Evolutionary conservation across 2,329 filamentous ascomycete species (phyloP).

Genomic region (Fusarium sp.): DNA sequence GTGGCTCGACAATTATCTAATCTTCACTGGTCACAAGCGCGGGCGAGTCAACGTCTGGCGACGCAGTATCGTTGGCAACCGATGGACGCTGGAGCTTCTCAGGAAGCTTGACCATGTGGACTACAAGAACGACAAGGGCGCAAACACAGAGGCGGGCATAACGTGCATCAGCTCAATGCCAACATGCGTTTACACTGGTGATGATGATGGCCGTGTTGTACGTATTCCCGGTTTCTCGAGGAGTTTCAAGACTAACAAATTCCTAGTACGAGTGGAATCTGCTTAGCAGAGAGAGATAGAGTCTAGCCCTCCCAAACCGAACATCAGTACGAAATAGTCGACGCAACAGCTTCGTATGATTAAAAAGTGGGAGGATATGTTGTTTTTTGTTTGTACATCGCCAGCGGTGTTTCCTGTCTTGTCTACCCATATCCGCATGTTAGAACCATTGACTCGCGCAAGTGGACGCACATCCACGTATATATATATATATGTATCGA

Average conservation of each 20-base stretch:
- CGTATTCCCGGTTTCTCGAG: constrained; percentile 32
- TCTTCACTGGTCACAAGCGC: constrained; percentile 88
- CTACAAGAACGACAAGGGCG: constrained; percentile 67
- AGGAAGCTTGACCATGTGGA: constrained; percentile 86
- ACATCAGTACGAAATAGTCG: constrained; percentile 32
- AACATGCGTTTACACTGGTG: constrained; percentile 88
- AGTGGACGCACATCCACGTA: constrained; percentile 23
- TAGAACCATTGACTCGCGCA: constrained; percentile 34
- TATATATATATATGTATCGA: constrained; percentile 28
- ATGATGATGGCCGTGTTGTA: constrained; percentile 91
- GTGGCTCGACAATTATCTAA: constrained; percentile 85
- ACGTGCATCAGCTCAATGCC: constrained; percentile 88
- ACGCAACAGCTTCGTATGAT: constrained; percentile 29
- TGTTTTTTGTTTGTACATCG: constrained; percentile 29
- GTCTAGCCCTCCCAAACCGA: constrained; percentile 43
- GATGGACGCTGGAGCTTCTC: constrained; percentile 81
- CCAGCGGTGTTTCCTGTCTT: constrained; percentile 28
- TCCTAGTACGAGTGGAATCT: constrained; percentile 71
- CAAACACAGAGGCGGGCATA: constrained; percentile 74
- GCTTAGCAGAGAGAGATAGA: constrained; percentile 67
- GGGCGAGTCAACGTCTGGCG: constrained; percentile 86
- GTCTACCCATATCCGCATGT: constrained; percentile 21
- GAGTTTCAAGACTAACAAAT: constrained; percentile 13
- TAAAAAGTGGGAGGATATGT: constrained; percentile 7
- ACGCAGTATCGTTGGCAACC: constrained; percentile 65